phyloP scores from a whole-genome alignment of 306 rosid genomes.

The Delonix regia region DNA sequence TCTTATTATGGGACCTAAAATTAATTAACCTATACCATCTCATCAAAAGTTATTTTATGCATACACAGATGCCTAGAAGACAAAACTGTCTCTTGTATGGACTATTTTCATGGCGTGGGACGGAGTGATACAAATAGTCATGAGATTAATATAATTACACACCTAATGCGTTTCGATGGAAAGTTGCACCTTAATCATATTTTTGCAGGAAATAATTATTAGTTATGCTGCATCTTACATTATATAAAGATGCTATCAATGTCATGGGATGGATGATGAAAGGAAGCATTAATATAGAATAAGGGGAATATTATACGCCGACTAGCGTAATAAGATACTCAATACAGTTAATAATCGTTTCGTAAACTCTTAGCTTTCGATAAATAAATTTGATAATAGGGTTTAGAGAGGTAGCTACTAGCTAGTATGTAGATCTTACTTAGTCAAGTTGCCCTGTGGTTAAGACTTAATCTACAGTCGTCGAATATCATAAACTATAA shows the following conservation, averaged over 20 bases:
- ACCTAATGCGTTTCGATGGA: slow-evolving; percentile 1
- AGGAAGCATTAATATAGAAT: neutral
- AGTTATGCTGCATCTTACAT: neutral
- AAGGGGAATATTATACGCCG: neutral
- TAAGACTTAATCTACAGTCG: slow-evolving; percentile 27
- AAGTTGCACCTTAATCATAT: neutral
- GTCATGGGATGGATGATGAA: neutral
- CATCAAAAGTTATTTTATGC: neutral
- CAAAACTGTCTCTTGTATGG: neutral
- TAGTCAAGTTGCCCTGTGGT: slow-evolving; percentile 43
- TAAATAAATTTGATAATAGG: neutral
- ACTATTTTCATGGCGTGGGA: neutral
- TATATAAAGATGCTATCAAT: neutral
- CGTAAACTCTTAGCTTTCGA: neutral
- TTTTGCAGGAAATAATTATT: neutral
- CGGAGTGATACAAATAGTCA: neutral
- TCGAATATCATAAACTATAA: slow-evolving; percentile 52
- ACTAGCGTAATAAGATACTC: slow-evolving; percentile 15
- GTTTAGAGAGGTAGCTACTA: slow-evolving; percentile 6
- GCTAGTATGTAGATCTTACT: slow-evolving; percentile 17
- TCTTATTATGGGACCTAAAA: neutral
- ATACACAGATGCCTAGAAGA: neutral
- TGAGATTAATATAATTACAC: neutral
- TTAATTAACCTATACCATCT: neutral
- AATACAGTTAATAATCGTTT: neutral